Evolutionary conservation across 257 asterid genomes (phyloP).

Genomic region (Anisodus acutangulus): DNA sequence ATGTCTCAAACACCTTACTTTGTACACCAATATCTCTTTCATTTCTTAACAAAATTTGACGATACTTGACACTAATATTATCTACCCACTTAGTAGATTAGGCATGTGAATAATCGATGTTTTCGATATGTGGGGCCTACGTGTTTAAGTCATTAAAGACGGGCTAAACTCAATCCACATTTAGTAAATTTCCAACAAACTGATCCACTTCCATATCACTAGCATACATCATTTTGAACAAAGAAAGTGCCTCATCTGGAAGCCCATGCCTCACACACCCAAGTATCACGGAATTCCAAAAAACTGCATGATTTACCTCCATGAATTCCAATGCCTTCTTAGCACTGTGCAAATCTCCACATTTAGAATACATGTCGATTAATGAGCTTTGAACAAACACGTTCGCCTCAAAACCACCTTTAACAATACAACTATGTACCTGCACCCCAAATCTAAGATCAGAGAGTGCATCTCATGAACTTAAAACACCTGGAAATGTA

Average conservation of each 20-base stretch:
- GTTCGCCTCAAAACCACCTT: constrained; percentile 72
- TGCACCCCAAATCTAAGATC: constrained; percentile 59
- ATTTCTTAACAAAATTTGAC: too few species aligned
- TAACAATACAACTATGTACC: constrained; percentile 66
- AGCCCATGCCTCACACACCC: constrained; percentile 65
- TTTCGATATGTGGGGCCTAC: too few species aligned
- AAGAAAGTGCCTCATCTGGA: constrained; percentile 54
- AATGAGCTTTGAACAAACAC: constrained; percentile 77
- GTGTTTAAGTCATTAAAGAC: too few species aligned
- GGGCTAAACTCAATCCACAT: too few species aligned
- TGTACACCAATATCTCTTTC: too few species aligned
- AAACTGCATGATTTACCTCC: constrained; percentile 59
- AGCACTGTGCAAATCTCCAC: constrained; percentile 69
- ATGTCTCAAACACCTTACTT: too few species aligned
- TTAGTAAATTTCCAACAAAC: too few species aligned
- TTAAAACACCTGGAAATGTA: constrained; percentile 75
- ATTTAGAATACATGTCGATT: constrained; percentile 80
- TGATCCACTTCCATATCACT: constrained; percentile 61
- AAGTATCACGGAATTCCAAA: constrained; percentile 78
- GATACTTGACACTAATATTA: too few species aligned
- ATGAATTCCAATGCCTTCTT: constrained; percentile 54
- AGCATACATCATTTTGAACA: constrained; percentile 62
- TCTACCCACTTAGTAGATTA: too few species aligned
- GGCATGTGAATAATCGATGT: too few species aligned
- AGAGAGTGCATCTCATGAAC: constrained; percentile 58